Conservation (phyloP, 495 filamentous ascomycete genomes). For the Xylaria nigripes region DNA sequence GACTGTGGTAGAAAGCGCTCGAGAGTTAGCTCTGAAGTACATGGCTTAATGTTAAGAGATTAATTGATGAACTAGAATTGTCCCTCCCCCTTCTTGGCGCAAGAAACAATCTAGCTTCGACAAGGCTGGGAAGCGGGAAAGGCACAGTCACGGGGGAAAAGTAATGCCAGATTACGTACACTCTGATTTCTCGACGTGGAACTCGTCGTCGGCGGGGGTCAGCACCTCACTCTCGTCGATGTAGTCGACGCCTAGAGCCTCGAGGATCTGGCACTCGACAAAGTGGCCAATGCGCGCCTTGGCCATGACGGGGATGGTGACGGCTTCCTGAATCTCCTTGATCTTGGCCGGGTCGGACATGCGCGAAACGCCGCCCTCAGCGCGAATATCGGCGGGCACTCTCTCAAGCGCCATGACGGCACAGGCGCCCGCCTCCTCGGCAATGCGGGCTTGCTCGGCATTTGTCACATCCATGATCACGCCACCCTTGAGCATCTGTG, state of each 20-base stretch:
- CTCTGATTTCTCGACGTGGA: constrained; percentile 83
- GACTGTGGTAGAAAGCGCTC: constrained; percentile 25
- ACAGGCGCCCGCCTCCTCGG: constrained; percentile 89
- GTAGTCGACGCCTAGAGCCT: constrained; percentile 92
- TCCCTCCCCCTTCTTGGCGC: too few relatives aligned
- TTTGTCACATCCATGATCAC: constrained; percentile 99
- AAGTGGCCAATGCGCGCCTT: constrained; percentile 98
- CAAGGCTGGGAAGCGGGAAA: neutral
- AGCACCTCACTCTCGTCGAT: constrained; percentile 97
- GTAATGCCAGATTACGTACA: constrained; percentile 25
- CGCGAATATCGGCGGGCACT: constrained; percentile 93
- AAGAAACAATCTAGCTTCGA: neutral
- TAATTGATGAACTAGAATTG: too few relatives aligned
- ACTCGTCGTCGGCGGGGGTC: constrained; percentile 81
- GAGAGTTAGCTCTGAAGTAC: neutral
- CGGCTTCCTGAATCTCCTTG: constrained; percentile 88
- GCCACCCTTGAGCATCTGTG: constrained; percentile 95
- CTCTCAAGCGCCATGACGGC: constrained; percentile 99
- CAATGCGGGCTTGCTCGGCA: constrained; percentile 89
- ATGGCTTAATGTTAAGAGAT: neutral
- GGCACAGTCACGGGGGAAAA: neutral
- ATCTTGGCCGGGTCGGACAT: constrained; percentile 97
- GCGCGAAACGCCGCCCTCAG: constrained; percentile 83
- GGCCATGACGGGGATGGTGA: constrained; percentile 99
- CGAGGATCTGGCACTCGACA: constrained; percentile 96